These are phyloP conservation scores for Neltuma alba DNA, from an alignment of 306 rosid species.

Conservation along the genomic window DNA sequence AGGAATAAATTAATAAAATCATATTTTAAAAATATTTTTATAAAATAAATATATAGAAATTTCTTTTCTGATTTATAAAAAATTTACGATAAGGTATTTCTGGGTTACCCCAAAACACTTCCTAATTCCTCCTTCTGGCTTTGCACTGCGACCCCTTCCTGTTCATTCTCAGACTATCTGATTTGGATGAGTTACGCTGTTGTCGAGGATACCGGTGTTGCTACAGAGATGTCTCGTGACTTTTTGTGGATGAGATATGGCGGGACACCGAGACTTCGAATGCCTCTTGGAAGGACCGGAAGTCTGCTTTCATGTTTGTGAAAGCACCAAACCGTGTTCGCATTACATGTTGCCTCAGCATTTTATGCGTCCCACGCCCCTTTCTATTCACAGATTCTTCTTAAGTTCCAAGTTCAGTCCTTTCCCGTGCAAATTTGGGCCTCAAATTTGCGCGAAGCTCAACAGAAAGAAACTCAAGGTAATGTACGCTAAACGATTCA, in stretches of 20 bases:
- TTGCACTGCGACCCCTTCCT: background rate
- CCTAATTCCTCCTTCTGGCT: too few relatives aligned
- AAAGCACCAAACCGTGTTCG: background rate
- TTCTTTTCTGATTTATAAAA: too few relatives aligned
- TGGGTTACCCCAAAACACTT: too few relatives aligned
- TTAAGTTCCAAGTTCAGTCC: slow-evolving; percentile 34
- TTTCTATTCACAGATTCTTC: slow-evolving; percentile 33
- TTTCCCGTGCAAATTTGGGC: slow-evolving; percentile 32
- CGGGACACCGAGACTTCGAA: background rate
- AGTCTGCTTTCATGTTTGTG: background rate
- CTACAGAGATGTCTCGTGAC: background rate
- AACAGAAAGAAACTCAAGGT: slow-evolving; percentile 37
- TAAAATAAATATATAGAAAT: too few relatives aligned
- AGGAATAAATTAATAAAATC: too few relatives aligned
- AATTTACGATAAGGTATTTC: too few relatives aligned
- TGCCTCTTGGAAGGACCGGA: background rate
- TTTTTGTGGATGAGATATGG: background rate
- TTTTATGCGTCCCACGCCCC: slow-evolving; percentile 31
- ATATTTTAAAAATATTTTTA: too few relatives aligned
- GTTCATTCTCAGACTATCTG: background rate
- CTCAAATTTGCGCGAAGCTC: slow-evolving; percentile 13
- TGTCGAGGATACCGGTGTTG: background rate
- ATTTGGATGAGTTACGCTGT: background rate
- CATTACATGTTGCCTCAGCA: slow-evolving; percentile 20
- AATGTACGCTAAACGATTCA: slow-evolving; percentile 21